These are phyloP conservation scores for Dendrothele bispora DNA, from an alignment of 768 basidiomycete species.

Conservation along the genomic window DNA sequence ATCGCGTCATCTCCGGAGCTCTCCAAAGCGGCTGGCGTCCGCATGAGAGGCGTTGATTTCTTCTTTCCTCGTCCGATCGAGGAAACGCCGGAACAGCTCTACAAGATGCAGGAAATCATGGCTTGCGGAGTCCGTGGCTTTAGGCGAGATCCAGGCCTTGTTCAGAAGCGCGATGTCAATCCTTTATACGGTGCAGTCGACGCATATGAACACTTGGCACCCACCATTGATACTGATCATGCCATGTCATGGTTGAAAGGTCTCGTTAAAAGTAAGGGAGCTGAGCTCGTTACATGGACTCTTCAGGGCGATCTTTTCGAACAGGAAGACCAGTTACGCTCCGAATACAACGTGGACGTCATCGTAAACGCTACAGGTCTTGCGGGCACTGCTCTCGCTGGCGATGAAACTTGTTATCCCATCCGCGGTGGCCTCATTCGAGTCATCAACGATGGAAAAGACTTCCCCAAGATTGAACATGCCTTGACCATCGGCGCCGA, in stretches of 20 bases:
- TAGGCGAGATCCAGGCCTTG: constrained; percentile 20
- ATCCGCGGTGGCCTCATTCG: constrained; percentile 37
- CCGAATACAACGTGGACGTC: constrained; percentile 24
- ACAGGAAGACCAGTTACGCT: constrained; percentile 22
- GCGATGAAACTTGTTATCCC: constrained; percentile 32
- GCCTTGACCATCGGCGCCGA: constrained; percentile 35
- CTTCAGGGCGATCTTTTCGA: constrained; percentile 31
- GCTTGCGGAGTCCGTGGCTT: constrained; percentile 24
- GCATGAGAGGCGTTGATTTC: constrained; percentile 33
- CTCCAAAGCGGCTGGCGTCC: constrained; percentile 26
- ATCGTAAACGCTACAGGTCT: constrained; percentile 39
- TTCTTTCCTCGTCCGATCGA: constrained; percentile 30
- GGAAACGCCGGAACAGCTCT: constrained; percentile 23
- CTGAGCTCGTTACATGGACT: constrained; percentile 24
- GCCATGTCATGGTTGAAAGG: constrained; percentile 32
- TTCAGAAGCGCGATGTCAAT: constrained; percentile 26
- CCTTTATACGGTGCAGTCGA: constrained; percentile 29
- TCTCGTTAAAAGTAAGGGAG: constrained; percentile 26
- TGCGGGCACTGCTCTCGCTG: constrained; percentile 27
- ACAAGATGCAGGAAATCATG: constrained; percentile 29
- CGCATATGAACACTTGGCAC: constrained; percentile 32
- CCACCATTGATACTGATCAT: constrained; percentile 36
- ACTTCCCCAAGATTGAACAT: constrained; percentile 32
- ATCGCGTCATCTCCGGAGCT: constrained; percentile 12
- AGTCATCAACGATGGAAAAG: constrained; percentile 33